phyloP scores from a whole-genome alignment of 345 rosid species.

The Erysimum cheiranthoides region DNA sequence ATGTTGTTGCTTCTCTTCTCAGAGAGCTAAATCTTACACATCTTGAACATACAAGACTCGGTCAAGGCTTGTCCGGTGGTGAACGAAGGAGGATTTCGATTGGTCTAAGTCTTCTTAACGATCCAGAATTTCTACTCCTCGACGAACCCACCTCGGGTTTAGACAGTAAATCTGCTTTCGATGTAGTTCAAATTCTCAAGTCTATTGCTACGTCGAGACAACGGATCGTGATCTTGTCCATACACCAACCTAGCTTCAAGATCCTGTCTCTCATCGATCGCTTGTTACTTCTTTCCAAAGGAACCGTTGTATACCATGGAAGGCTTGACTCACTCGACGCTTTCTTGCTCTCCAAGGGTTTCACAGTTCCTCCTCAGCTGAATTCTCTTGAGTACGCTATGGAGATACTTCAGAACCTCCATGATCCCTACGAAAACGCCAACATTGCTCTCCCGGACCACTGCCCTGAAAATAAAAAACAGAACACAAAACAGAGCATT shows the following conservation, averaged over 20 bases:
- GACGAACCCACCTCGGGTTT: conserved; percentile 96
- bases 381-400: conserved; percentile 86
- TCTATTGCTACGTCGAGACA: conserved; percentile 63
- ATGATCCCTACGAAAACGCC: conserved; percentile 39
- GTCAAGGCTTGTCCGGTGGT: conserved; percentile 74
- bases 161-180: conserved; percentile 86
- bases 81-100: conserved; percentile 85
- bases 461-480: conserved; percentile 3
- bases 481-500: conserved; percentile 35
- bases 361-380: conserved; percentile 88
- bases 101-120: conserved; percentile 84
- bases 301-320: conserved; percentile 80
- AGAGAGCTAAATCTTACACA: conserved; percentile 67
- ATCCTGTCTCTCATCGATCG: conserved; percentile 71
- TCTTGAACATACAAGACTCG: conserved; percentile 61
- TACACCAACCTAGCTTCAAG: conserved; percentile 96
- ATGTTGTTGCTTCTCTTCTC: conserved; percentile 59
- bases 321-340: conserved; percentile 57
- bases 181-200: conserved; percentile 72
- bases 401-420: conserved; percentile 77
- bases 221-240: conserved; percentile 78
- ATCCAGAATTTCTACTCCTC: conserved; percentile 79
- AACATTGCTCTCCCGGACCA: conserved; percentile 31
- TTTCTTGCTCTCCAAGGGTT: conserved; percentile 65
- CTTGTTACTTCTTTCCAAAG: conserved; percentile 71